phyloP scores from a whole-genome alignment of 805 yeast species.

The Hanseniaspora thailandica region DNA sequence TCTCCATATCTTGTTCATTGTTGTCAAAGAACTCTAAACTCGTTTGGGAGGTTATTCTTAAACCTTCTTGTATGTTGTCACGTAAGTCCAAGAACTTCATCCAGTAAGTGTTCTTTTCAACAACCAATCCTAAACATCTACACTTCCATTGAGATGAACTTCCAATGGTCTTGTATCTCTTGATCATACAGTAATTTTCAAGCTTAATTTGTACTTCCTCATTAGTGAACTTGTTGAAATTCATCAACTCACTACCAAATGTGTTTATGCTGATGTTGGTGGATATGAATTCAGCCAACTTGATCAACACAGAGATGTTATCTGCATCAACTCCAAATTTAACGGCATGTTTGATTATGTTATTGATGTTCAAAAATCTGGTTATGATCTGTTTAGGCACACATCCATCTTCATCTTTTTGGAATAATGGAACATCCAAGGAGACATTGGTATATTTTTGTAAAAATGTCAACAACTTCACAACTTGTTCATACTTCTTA shows the following conservation, averaged over 20 bases:
- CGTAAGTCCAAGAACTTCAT: constrained; percentile 42
- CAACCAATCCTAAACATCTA: constrained; percentile 46
- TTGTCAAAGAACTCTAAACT: constrained; percentile 30
- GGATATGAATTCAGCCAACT: constrained; percentile 55
- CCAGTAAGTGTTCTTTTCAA: constrained; percentile 36
- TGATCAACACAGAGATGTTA: constrained; percentile 32
- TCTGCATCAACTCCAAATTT: constrained; percentile 48
- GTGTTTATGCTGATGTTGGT: constrained; percentile 53
- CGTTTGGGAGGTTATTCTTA: constrained; percentile 27
- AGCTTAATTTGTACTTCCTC: constrained; percentile 36
- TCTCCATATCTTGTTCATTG: constrained; percentile 27
- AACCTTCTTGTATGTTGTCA: neutral
- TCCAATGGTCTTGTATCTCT: constrained; percentile 43
- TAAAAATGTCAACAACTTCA: constrained; percentile 43
- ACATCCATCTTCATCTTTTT: constrained; percentile 39
- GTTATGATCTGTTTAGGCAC: constrained; percentile 55
- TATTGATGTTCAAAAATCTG: constrained; percentile 44
- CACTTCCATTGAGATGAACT: constrained; percentile 56
- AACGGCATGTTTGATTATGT: constrained; percentile 48
- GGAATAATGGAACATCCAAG: constrained; percentile 52
- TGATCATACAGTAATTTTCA: constrained; percentile 54
- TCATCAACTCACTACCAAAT: constrained; percentile 17
- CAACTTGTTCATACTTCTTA: constrained; percentile 51
- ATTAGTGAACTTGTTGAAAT: constrained; percentile 31
- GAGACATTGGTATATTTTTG: constrained; percentile 38